These are phyloP conservation scores for Camelina laxa DNA, from an alignment of 345 rosid species.

Conservation along the genomic window DNA sequence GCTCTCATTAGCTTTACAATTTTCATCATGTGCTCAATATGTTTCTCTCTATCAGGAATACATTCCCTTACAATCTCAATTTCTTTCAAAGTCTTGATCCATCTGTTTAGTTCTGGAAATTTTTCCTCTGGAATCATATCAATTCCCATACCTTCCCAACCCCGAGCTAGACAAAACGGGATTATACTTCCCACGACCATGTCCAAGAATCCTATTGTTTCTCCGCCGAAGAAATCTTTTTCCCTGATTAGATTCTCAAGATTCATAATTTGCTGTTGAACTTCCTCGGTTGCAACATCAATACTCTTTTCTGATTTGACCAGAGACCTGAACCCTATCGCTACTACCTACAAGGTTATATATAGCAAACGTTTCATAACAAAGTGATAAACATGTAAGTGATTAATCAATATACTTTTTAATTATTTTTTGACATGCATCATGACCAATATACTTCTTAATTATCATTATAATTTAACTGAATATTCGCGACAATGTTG, in stretches of 20 bases:
- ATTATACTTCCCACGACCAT: conserved; percentile 34
- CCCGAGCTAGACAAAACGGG: conserved; percentile 22
- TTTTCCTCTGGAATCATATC: conserved; percentile 37
- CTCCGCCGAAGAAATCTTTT: conserved; percentile 47
- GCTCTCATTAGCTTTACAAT: conserved; percentile 2
- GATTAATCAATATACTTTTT: too few species aligned
- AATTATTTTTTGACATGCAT: too few species aligned
- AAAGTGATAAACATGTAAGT: too few species aligned
- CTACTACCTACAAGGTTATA: background rate
- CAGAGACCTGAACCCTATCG: background rate
- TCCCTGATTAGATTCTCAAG: conserved; percentile 43
- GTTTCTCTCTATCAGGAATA: conserved; percentile 35
- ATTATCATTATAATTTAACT: too few species aligned
- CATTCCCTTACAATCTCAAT: conserved; percentile 30
- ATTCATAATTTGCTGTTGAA: conserved; percentile 21
- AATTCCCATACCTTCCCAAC: conserved; percentile 41
- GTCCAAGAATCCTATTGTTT: conserved; percentile 42
- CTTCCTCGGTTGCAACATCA: conserved; percentile 35
- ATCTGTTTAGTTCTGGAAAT: conserved; percentile 18
- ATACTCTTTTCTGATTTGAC: conserved; percentile 11
- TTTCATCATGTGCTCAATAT: conserved; percentile 30
- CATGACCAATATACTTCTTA: too few species aligned
- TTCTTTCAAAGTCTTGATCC: conserved; percentile 14
- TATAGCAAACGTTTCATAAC: background rate
- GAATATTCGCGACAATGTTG: too few species aligned